These are phyloP conservation scores for Erythrophleum ivorense DNA, from an alignment of 331 rosid genomes.

Conservation along the genomic window DNA sequence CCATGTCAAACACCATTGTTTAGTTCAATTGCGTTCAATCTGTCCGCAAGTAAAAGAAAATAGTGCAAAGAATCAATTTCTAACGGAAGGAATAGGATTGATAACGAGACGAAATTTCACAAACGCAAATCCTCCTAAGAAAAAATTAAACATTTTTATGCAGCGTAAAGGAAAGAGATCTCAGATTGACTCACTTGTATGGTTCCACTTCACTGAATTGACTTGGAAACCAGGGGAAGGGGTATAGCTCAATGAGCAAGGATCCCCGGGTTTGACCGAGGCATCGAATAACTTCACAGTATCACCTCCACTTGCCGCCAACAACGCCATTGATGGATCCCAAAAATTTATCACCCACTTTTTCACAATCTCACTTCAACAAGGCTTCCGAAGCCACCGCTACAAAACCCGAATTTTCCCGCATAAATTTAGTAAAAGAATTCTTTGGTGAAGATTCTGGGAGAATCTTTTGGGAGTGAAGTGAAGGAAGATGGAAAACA, in stretches of 20 bases:
- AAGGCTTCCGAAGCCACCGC: slow-evolving; percentile 13
- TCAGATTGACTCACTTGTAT: slow-evolving; percentile 74
- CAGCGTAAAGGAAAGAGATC: background rate
- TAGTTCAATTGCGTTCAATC: background rate
- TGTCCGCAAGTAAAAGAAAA: background rate
- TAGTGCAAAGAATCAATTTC: background rate
- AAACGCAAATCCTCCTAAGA: slow-evolving; percentile 34
- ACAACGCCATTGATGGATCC: slow-evolving; percentile 80
- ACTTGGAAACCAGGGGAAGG: slow-evolving; percentile 84
- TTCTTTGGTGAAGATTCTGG: background rate
- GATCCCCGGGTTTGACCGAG: slow-evolving; percentile 84
- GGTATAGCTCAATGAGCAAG: slow-evolving; percentile 81
- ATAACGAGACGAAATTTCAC: background rate
- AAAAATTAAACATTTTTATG: background rate
- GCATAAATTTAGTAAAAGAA: background rate
- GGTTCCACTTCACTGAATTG: slow-evolving; percentile 97
- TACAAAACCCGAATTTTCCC: slow-evolving; percentile 14
- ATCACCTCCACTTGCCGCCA: slow-evolving; percentile 97
- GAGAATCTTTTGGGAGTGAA: background rate
- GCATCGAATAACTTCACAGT: slow-evolving; percentile 92
- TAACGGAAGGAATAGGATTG: background rate
- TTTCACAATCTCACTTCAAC: background rate
- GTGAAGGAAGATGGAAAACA: slow-evolving; percentile 17
- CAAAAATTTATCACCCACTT: slow-evolving; percentile 35
- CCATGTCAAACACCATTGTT: background rate